phyloP scores from a whole-genome alignment of 495 filamentous ascomycete genomes.

The Xylaria flabelliformis region DNA sequence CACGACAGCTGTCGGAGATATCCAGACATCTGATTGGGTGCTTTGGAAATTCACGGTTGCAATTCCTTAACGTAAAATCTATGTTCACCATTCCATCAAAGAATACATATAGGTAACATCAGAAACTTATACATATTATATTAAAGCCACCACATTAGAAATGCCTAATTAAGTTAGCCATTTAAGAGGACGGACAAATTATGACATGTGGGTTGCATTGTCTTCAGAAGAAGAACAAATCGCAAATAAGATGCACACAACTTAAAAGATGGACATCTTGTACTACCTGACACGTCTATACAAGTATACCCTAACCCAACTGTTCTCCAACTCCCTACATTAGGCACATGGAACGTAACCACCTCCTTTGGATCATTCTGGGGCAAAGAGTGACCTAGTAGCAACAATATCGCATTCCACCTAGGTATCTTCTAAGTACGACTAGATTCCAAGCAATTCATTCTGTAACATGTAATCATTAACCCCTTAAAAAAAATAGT shows the following conservation, averaged over 20 bases:
- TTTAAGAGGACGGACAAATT: neutral
- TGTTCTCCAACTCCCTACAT: too few relatives aligned
- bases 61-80: neutral
- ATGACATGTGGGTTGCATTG: neutral
- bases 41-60: neutral
- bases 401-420: neutral
- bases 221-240: neutral
- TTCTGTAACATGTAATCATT: neutral
- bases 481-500: neutral
- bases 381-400: neutral
- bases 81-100: neutral
- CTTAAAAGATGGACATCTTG: too few relatives aligned
- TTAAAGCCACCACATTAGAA: neutral
- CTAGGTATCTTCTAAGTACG: too few relatives aligned
- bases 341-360: neutral
- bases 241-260: neutral
- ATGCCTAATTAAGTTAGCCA: neutral
- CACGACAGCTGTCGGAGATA: neutral
- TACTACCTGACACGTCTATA: too few relatives aligned
- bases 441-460: neutral
- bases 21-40: neutral
- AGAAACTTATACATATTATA: neutral
- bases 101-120: neutral
- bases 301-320: too few relatives aligned
- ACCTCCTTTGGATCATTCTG: neutral